Evolutionary conservation across 2,329 filamentous ascomycete genomes (phyloP).

Genomic region (Fusarium liriodendri): DNA sequence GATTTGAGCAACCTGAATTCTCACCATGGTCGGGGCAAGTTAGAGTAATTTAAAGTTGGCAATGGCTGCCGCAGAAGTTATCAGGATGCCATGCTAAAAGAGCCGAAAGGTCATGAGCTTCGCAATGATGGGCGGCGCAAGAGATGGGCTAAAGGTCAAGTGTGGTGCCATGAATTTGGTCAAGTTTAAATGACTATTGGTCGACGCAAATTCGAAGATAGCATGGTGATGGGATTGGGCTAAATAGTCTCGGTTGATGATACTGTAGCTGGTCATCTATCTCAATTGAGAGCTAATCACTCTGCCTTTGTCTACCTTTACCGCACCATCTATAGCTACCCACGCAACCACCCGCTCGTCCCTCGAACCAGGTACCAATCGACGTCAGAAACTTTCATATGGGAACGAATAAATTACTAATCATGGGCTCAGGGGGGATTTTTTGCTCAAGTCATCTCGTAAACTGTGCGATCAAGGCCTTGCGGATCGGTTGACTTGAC

Average conservation of each 20-base stretch:
- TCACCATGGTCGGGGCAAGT: neutral
- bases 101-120: neutral
- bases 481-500: neutral
- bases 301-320: too few species aligned
- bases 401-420: neutral
- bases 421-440: neutral
- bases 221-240: neutral
- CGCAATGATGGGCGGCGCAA: neutral
- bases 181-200: neutral
- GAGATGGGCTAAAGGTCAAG: neutral
- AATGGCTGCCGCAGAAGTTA: neutral
- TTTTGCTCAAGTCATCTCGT: neutral
- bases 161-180: neutral
- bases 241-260: neutral
- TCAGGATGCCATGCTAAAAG: neutral
- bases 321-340: too few species aligned
- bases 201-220: neutral
- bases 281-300: neutral
- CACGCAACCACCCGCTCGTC: too few species aligned
- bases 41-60: neutral
- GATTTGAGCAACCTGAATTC: neutral
- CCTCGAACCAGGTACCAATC: neutral
- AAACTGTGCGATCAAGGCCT: neutral
- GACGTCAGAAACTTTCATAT: neutral
- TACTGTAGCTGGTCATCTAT: neutral